These are phyloP conservation scores for Ophiosphaerella narmari DNA, from an alignment of 2,329 filamentous ascomycete genomes.

Conservation along the genomic window DNA sequence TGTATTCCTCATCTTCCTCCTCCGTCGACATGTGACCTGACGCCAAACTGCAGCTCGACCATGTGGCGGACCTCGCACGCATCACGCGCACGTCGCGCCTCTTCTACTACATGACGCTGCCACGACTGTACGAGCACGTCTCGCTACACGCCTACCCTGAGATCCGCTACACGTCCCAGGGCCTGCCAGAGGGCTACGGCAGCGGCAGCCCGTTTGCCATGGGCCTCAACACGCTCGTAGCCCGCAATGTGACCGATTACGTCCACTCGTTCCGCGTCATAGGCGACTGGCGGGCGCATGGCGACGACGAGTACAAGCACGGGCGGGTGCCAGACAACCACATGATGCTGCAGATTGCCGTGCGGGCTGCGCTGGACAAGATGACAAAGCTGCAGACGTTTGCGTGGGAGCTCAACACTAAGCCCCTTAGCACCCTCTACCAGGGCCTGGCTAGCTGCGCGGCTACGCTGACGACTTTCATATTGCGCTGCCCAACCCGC, in stretches of 20 bases:
- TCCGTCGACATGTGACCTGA: conserved; percentile 7
- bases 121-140: conserved; percentile 63
- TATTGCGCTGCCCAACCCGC: conserved; percentile 60
- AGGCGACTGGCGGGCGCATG: conserved; percentile 63
- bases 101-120: conserved; percentile 67
- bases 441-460: conserved; percentile 56
- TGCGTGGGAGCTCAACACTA: conserved; percentile 65
- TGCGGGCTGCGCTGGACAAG: conserved; percentile 63
- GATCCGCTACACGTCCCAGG: conserved; percentile 61
- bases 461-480: conserved; percentile 57
- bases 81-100: conserved; percentile 64
- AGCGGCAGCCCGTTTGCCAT: conserved; percentile 66
- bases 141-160: conserved; percentile 62
- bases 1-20: conserved; percentile 37
- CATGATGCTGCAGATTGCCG: conserved; percentile 66
- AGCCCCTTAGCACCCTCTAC: conserved; percentile 64
- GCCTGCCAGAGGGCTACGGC: conserved; percentile 64
- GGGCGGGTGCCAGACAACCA: conserved; percentile 66
- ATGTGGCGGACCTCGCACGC: conserved; percentile 62
- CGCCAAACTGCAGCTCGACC: conserved; percentile 55
- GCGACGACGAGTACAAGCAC: conserved; percentile 62
- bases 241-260: conserved; percentile 57
- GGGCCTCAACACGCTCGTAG: conserved; percentile 66
- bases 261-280: conserved; percentile 58
- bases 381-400: conserved; percentile 62